Evolutionary conservation across 1,139 yeast species (phyloP), one percentile per base, ranked within the genome.

Genomic region (Zygosaccharomyces sapae): DNA sequence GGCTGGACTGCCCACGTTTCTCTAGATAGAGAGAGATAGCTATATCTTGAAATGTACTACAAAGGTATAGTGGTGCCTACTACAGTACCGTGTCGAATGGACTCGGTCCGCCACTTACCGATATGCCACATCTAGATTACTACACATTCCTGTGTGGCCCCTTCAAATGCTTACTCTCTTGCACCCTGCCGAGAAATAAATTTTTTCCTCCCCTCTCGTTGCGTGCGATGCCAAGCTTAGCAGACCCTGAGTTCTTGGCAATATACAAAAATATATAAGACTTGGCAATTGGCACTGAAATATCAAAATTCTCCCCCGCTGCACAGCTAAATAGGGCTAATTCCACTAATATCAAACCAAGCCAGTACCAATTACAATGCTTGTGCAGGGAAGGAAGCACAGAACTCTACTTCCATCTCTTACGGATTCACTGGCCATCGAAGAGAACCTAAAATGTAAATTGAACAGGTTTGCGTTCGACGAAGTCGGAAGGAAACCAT

Each of bases 391-490:
- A n/a, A 46, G 49, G 24, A 56, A 55, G 40, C 51, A 49, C 37
- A 46, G 47, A 29, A 56, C 59, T 2, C 41, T 56, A 34, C 39
- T 56, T 35, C 59, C 59, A 30, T 38, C 49, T 10, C 38, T 55
- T 12, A 44, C 50, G 3, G 47, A 46, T 25, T 44, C 55, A 4
- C 45, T 45, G 33, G 30, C 41, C 6, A 43, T 57, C 12, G 61
- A 57, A 38, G 46, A 55, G 41, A 57, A 51, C 30, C 43, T 55
- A 22, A 57, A 57, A 33, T 43, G 39, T 9, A 52, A 48, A 43
- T 43, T 57, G 33, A 53, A 56, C 41, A 44, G 39, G 29, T 49
- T 44, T 33, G 47, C 50, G 8, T 49, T 49, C 18, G 46, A 46
- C 6, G 37, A 18, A 22, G 25, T 27, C 9, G 34, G 31, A 4